phyloP scores from a whole-genome alignment of 441 rosid species.

The Croton setiger region DNA sequence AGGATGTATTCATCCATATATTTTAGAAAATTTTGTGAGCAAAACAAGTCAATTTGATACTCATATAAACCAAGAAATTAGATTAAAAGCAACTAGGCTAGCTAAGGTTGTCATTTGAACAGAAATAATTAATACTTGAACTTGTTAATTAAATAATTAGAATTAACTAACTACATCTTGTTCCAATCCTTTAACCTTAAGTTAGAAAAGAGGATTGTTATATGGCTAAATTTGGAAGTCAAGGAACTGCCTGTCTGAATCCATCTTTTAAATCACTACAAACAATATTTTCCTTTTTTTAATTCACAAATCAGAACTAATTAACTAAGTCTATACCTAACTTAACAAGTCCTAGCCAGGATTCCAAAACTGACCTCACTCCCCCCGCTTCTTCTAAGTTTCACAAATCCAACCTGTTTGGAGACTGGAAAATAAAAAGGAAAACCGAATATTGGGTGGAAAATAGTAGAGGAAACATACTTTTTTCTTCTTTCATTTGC shows the following conservation, averaged over 20 bases:
- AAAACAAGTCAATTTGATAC: background rate
- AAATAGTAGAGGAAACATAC: too few relatives aligned
- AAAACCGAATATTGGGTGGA: too few relatives aligned
- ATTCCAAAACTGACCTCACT: too few relatives aligned
- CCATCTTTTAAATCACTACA: slow-evolving; percentile 16
- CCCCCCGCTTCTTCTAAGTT: too few relatives aligned
- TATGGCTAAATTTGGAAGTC: slow-evolving; percentile 19
- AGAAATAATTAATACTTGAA: slow-evolving; percentile 6
- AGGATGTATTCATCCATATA: background rate
- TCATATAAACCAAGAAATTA: slow-evolving; percentile 5
- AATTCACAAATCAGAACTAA: too few relatives aligned
- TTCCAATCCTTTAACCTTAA: slow-evolving; percentile 5
- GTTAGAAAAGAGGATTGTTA: slow-evolving; percentile 9
- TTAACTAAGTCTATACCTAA: too few relatives aligned
- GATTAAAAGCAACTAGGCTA: slow-evolving; percentile 8
- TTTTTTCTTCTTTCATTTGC: too few relatives aligned
- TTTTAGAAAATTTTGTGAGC: too few relatives aligned
- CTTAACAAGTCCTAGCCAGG: too few relatives aligned
- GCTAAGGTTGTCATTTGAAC: slow-evolving; percentile 20
- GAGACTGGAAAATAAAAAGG: too few relatives aligned
- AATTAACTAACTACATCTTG: background rate
- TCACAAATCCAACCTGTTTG: too few relatives aligned
- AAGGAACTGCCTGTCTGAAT: background rate
- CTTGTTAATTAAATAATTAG: background rate
- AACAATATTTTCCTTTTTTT: too few relatives aligned